Evolutionary conservation across 2,329 filamentous ascomycete genomes (phyloP), one percentile per base, ranked within the genome.

Genomic region (Rhytidhysteron rufulum): DNA sequence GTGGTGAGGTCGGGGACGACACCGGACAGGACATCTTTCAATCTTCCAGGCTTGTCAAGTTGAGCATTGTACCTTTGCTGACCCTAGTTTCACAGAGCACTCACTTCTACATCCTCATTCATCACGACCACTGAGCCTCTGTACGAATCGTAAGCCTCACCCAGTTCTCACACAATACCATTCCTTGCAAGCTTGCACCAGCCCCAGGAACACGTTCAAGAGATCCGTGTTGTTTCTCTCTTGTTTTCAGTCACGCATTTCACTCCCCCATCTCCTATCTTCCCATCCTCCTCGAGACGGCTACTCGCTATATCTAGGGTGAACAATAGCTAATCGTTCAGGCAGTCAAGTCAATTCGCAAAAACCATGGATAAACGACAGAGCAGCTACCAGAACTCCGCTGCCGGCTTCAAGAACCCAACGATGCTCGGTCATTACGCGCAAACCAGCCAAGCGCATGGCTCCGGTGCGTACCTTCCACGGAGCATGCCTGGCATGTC

Each of bases 331-430:
- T 40, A 21, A 35, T 21, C 16, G 35, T 11, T 22, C 9, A 13
- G 11, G 30, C 13, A 15, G 8, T 34, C 31, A 40, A 22, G 39
- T 40, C 24, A 33, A 39, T 39, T 32, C 37, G 39, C 41, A 40
- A 63, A 63, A 57, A 43, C 57, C 24, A 46, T 55, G 48, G 59
- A 63, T 45, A 39, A 39, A 30, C 60, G 60, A 33, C 61, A 60
- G 43, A 51, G 54, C 37, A 53, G 43, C 45, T 63, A 61, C 41
- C 43, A 47, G 18, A 47, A 53, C 30, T 47, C 54, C 35, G 39
- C 44, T 35, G 39, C 48, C 17, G 51, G 47, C 35, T 63, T 60
- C 49, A 63, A 63, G 51, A 51, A 51, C 34, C 61, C 59, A 42
- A 48, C 51, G 34, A 54, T 63, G 54, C 48, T 57, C 43, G 53